phyloP scores from a whole-genome alignment of 345 rosid genomes.

The Iberis pinnata region DNA sequence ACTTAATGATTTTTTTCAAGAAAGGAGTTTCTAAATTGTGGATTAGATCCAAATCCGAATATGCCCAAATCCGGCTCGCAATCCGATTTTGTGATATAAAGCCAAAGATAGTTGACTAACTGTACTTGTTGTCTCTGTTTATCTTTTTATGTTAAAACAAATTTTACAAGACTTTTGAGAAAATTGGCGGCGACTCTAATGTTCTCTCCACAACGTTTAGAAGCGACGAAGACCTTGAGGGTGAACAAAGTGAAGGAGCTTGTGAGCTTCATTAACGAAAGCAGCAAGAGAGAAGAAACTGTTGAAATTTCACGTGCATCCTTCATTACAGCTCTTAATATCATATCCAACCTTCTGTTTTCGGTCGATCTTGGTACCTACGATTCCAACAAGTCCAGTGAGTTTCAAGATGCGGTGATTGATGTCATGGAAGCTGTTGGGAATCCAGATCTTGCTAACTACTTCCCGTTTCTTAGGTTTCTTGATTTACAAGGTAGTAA shows the following conservation, averaged over 20 bases:
- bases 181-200: slow-evolving; percentile 16
- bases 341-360: slow-evolving; percentile 37
- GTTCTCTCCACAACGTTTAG: slow-evolving; percentile 22
- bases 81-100: no score
- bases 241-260: slow-evolving; percentile 24
- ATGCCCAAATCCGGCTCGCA: no score
- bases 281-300: slow-evolving; percentile 24
- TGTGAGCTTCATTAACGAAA: slow-evolving; percentile 23
- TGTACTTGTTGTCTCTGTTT: no score
- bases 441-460: slow-evolving; percentile 38
- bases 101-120: no score
- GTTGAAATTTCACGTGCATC: slow-evolving; percentile 39
- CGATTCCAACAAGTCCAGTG: slow-evolving; percentile 4
- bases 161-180: slow-evolving; percentile 10
- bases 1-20: no score
- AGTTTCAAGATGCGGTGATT: slow-evolving; percentile 31
- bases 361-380: slow-evolving; percentile 39
- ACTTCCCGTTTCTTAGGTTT: slow-evolving; percentile 34
- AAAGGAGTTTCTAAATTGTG: no score
- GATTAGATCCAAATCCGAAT: no score
- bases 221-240: slow-evolving; percentile 17
- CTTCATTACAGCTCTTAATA: slow-evolving; percentile 34
- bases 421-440: slow-evolving; percentile 36
- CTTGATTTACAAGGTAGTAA: slow-evolving; percentile 41
- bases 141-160: not conserved